Base-by-base conservation (phyloP, 805 yeast genomes). In the Zygosaccharomyces gambellarensis region DNA sequence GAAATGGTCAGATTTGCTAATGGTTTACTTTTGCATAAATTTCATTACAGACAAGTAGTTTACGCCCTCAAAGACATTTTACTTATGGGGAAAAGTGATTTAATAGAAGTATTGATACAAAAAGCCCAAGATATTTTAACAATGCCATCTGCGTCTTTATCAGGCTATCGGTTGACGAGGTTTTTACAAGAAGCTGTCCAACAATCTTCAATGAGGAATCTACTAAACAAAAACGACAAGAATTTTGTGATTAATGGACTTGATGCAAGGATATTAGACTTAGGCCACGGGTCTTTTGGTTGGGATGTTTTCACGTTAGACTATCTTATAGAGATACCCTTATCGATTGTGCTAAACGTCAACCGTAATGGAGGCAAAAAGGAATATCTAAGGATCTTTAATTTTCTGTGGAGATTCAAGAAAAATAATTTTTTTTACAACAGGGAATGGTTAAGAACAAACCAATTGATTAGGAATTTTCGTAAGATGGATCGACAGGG, bases 241-340 rank as follows among this genome's bases (percentile, higher is more conserved):
- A 71, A 67, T 2, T 70, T 65, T 14, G 73, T 79, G 8, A 63
- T 79, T 10, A 70, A 76, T 39, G 68, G 87, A 45, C 63, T 92
- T 10, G 98, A 94, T 71, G 96, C 97, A 0, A 73, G 97, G 40
- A 74, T 90, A 21, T 72, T 90, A 43, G 89, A 85, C 50, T 69
- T 85, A 43, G 83, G 83, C 3, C 87, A 83, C 56, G 85, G 88
- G 0, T 79, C 82, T 27, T 68, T 80, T 45, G 97, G 96, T 0
- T 90, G 97, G 97, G 95, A 90, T 62, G 89, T 87, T 2, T 90
- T 92, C 64, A 88, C 97, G 0, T 70, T 90, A 32, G 97, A 90
- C 61, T 94, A 87, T 64, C 71, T 77, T 47, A 59, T 80, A 9
- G 75, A 63, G 9, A 56, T 72, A 11, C 86, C 86, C 0, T 63